Percentiles rank a stretch among this genome's conserved stretches.
These are phyloP conservation scores for Albatrellus ellisii DNA, from an alignment of 768 basidiomycete species.

Conservation along the genomic window DNA sequence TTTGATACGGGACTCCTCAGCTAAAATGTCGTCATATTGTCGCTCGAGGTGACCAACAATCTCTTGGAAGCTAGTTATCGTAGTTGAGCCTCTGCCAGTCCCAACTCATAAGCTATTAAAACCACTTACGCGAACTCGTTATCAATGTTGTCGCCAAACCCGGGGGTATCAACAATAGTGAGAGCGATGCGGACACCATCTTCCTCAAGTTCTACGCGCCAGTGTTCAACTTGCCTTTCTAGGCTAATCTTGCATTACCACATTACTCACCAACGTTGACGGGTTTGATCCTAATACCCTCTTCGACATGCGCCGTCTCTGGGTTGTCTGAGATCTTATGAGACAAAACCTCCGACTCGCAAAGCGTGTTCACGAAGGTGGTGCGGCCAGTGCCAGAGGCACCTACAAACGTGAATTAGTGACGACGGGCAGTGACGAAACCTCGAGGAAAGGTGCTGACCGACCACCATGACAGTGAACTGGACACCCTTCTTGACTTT, in stretches of 20 bases:
- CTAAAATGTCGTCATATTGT: slow-evolving; percentile 97
- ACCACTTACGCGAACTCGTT: slow-evolving; percentile 88
- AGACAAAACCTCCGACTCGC: slow-evolving; percentile 82
- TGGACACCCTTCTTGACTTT: slow-evolving; percentile 99
- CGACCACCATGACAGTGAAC: slow-evolving; percentile 96
- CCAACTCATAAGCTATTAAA: background rate
- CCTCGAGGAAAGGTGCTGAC: slow-evolving; percentile 34
- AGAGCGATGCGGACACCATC: slow-evolving; percentile 96
- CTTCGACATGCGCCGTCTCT: slow-evolving; percentile 85
- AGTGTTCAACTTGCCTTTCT: background rate
- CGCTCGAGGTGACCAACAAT: slow-evolving; percentile 95
- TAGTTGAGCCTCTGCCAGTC: background rate
- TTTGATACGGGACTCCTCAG: slow-evolving; percentile 97
- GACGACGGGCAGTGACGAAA: no score
- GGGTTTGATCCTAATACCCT: slow-evolving; percentile 90
- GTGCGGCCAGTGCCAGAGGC: slow-evolving; percentile 96
- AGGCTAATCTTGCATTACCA: background rate
- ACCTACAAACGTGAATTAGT: slow-evolving; percentile 34
- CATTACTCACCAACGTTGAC: slow-evolving; percentile 71
- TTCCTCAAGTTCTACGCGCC: slow-evolving; percentile 76
- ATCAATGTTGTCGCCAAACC: slow-evolving; percentile 98
- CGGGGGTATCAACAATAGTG: slow-evolving; percentile 97
- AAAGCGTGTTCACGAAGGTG: slow-evolving; percentile 98
- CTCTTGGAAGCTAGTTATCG: slow-evolving; percentile 70
- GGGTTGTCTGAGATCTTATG: slow-evolving; percentile 83